Evolutionary conservation across 2,329 filamentous ascomycete species (phyloP).

Genomic region (Aspergillus aculeatinus): DNA sequence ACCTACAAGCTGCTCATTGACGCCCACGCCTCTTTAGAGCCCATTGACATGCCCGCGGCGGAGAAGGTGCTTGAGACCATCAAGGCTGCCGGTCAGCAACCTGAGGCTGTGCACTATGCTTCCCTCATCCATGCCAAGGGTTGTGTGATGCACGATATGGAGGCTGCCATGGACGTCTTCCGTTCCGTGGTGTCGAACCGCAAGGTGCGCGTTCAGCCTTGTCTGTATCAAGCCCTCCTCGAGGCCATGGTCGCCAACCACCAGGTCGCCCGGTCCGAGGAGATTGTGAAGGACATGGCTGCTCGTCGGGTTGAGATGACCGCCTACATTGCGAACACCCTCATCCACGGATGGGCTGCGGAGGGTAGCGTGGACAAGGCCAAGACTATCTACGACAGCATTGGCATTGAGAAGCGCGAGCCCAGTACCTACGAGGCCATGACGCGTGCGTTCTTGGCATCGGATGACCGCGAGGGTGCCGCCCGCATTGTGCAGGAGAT

Average conservation of each 20-base stretch:
- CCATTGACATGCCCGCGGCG: slow-evolving; percentile 82
- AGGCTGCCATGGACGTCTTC: slow-evolving; percentile 77
- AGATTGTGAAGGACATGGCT: slow-evolving; percentile 74
- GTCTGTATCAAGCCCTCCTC: slow-evolving; percentile 93
- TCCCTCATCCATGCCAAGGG: slow-evolving; percentile 94
- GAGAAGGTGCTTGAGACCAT: slow-evolving; percentile 81
- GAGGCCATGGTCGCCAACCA: slow-evolving; percentile 97
- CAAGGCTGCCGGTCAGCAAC: slow-evolving; percentile 67
- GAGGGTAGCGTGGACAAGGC: slow-evolving; percentile 79
- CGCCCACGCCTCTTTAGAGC: slow-evolving; percentile 89
- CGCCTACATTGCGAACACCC: slow-evolving; percentile 95
- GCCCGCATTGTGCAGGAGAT: slow-evolving; percentile 84
- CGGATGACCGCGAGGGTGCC: slow-evolving; percentile 73
- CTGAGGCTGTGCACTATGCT: slow-evolving; percentile 93
- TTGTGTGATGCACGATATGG: slow-evolving; percentile 89
- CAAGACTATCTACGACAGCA: slow-evolving; percentile 73
- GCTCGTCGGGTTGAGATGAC: slow-evolving; percentile 76
- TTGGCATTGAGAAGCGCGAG: slow-evolving; percentile 77
- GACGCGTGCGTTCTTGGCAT: slow-evolving; percentile 86
- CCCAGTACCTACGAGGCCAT: slow-evolving; percentile 99
- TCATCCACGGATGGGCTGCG: slow-evolving; percentile 94
- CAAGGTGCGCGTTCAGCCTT: slow-evolving; percentile 71
- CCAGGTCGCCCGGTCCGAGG: slow-evolving; percentile 71
- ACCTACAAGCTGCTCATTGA: slow-evolving; percentile 98
- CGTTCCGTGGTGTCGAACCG: slow-evolving; percentile 71